Base-by-base conservation (phyloP, 2,329 filamentous ascomycete genomes). In the Corinectria fuckeliana region DNA sequence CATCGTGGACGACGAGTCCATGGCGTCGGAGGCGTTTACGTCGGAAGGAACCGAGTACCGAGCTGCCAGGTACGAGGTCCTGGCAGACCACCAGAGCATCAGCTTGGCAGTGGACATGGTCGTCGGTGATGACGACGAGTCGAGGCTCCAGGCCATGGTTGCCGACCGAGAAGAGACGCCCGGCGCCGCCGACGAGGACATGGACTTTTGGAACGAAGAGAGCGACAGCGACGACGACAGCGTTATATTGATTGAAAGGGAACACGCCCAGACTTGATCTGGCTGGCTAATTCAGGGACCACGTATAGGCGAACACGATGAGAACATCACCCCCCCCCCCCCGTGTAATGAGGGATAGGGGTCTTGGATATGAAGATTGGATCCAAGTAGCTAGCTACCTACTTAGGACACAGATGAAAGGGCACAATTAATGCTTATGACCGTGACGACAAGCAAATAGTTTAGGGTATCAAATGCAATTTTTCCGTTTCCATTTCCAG, bases 11-110 rank as follows among this genome's bases (percentile, higher is more conserved):
- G 71, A 74, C 44, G 69, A 61, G 1, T 75, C 75, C 0, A 64
- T 76, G 10, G 61, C 56, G 14, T 75, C 77, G 0, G 78, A 79
- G 58, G 58, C 69, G n/a, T 79, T 79, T 50, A 70, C 71, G 0
- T 62, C 66, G 3, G 72, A 69, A 5, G 69, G 66, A 2, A 60
- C 67, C 4, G 76, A 75, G 0, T 78, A 76, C 26, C 62, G 71
- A 2, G 70, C 74, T 9, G 80, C 78, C 5, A 68, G 69, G 41
- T 74, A 70, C 55, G 69, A 63, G n/a, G 52, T 74, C 0, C 77
- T 76, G 1, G 72, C 69, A 1, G 72, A 71, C 1, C 67, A 72
- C 9, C 72, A 76, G 56, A 51, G 44, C 16, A 63, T 64, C 13
- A 68, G 66, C 1, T 56, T 68, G 10, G 67, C 64, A 2, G 55